These are phyloP conservation scores for Diplodia intermedia DNA, from an alignment of 2,329 filamentous ascomycete genomes.

Conservation along the genomic window DNA sequence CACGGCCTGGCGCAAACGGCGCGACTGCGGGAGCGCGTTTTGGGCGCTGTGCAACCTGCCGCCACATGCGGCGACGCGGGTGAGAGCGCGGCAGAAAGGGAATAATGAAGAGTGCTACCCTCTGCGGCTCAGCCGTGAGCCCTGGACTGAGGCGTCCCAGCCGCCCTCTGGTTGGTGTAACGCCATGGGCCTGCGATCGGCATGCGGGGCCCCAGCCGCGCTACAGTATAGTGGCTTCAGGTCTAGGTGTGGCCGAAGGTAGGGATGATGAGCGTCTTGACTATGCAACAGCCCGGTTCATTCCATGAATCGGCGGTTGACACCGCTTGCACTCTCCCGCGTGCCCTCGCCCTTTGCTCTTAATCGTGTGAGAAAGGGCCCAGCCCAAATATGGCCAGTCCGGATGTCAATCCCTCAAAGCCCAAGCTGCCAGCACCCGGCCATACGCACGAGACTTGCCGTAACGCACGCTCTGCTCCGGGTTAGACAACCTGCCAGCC, in stretches of 20 bases:
- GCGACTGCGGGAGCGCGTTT: not conserved
- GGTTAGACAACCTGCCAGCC: conserved; percentile 14
- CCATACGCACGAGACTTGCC: conserved; percentile 16
- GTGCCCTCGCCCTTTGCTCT: conserved; percentile 2
- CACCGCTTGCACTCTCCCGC: conserved; percentile 26
- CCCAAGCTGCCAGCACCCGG: conserved; percentile 10
- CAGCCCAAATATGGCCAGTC: conserved; percentile 7
- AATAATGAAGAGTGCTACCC: not conserved
- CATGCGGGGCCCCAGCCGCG: conserved; percentile 28
- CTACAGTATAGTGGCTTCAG: conserved; percentile 12
- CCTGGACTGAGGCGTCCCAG: conserved; percentile 23
- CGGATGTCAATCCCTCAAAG: conserved; percentile 13
- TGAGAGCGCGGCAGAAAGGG: not conserved
- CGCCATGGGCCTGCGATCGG: conserved; percentile 13
- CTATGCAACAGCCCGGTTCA: conserved; percentile 1
- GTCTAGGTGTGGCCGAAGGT: conserved; percentile 19
- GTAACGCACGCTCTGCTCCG: conserved; percentile 17
- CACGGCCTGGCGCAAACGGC: conserved; percentile 19
- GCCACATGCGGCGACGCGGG: conserved; percentile 15
- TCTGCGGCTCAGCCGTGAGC: not conserved
- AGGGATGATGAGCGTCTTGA: conserved; percentile 20
- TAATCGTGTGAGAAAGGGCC: conserved; percentile 4
- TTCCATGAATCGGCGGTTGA: not conserved
- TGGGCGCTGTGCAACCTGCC: conserved; percentile 4
- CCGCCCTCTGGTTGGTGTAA: conserved; percentile 24